These are phyloP conservation scores for Phytophthora pluvialis DNA, from an alignment of 352 stramenopile genomes.

Conservation along the genomic window DNA sequence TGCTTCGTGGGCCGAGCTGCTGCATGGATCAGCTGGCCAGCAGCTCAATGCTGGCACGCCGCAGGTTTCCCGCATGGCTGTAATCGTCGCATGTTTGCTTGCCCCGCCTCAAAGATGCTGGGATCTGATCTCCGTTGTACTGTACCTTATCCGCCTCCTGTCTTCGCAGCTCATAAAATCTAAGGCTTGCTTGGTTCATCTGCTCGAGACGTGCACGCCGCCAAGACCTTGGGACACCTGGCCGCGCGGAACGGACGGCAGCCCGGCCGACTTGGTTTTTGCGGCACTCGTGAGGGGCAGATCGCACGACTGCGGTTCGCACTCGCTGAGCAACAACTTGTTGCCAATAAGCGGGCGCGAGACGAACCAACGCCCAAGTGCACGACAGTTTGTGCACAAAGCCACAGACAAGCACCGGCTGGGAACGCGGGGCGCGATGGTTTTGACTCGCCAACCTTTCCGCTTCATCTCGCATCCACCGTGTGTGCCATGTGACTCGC, in stretches of 20 bases:
- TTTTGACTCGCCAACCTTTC: slow-evolving; percentile 7
- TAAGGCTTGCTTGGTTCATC: neutral
- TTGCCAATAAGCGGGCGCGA: neutral
- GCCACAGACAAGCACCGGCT: neutral
- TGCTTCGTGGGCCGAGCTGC: neutral
- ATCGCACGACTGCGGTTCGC: neutral
- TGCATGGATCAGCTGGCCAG: neutral
- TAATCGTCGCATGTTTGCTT: slow-evolving; percentile 7
- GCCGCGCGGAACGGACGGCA: neutral
- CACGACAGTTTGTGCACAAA: slow-evolving; percentile 1
- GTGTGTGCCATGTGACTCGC: neutral
- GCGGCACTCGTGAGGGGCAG: neutral
- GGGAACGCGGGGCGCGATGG: slow-evolving; percentile 12
- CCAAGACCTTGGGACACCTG: slow-evolving; percentile 7
- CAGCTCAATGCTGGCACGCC: slow-evolving; percentile 5
- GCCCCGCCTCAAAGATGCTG: slow-evolving; percentile 24
- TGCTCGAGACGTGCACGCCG: slow-evolving; percentile 15
- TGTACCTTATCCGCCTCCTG: slow-evolving; percentile 15
- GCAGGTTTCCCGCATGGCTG: slow-evolving; percentile 1
- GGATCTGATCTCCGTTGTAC: slow-evolving; percentile 25
- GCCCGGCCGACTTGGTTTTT: too few species aligned
- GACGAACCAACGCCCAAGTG: neutral
- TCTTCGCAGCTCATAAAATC: slow-evolving; percentile 4
- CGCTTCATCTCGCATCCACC: slow-evolving; percentile 13
- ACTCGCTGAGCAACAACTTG: slow-evolving; percentile 1